Conservation (phyloP, 441 rosid species). For the Euphorbia schlechtendalii region DNA sequence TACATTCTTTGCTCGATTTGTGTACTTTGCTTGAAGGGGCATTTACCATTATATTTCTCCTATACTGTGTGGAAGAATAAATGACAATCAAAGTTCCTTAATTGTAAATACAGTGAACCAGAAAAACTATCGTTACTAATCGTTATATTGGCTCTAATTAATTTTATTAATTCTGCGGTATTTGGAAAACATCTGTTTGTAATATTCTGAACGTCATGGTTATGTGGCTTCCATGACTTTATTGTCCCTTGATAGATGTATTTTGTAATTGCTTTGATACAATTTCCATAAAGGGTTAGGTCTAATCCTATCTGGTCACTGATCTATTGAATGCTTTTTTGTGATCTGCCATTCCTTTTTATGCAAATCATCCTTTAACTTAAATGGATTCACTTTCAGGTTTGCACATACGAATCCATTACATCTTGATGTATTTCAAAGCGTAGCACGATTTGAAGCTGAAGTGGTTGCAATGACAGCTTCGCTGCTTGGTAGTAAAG, state of each 20-base stretch:
- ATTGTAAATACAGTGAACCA: neutral
- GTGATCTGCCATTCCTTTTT: too few species aligned
- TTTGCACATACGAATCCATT: constrained; percentile 96
- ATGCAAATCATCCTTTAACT: too few species aligned
- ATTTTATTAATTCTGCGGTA: too few species aligned
- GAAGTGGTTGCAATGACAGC: constrained; percentile 98
- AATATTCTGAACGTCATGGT: neutral
- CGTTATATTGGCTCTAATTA: too few species aligned
- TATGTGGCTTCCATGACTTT: neutral
- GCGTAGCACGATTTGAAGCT: constrained; percentile 80
- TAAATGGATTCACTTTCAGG: constrained; percentile 43
- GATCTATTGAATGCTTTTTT: neutral
- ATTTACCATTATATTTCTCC: neutral
- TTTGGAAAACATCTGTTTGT: neutral
- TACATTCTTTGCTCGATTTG: too few species aligned
- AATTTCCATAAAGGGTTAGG: neutral
- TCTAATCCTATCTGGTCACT: neutral
- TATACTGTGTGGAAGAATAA: neutral
- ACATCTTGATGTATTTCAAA: constrained; percentile 83
- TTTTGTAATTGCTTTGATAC: neutral
- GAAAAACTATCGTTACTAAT: neutral
- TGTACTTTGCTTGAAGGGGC: neutral
- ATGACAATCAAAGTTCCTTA: neutral
- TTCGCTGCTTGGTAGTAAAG: constrained; percentile 70
- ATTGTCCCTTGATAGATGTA: neutral